Base-by-base conservation (phyloP, 164 flowering plant genomes). In the Chimonanthus praecox region DNA sequence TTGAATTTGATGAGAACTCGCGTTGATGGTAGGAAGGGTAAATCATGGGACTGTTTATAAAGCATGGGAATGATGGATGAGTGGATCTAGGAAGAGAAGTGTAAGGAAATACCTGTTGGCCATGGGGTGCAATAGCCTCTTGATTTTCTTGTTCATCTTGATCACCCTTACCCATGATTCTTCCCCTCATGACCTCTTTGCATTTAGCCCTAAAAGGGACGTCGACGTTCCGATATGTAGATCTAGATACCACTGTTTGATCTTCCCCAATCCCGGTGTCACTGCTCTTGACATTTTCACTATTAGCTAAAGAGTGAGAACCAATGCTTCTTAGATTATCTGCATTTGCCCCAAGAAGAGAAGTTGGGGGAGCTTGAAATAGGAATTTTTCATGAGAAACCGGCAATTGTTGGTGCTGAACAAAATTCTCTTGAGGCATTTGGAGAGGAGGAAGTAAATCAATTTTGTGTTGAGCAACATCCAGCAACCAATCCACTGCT, bases 401-500 rank as follows among this genome's bases (percentile, higher is more conserved):
- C 66, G 71, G 43, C 76, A 81, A 49, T 2, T 78, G 68, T 47
- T 83, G 87, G 67, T 64, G 81, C 13, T 81, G 84, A 74, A 67
- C 61, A 33, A 83, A 80, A 71, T 50, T 73, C 33, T 80, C 86
- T 4, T 82, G 83, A 20, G 82, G 87, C 44, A 87, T 79, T 68
- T 87, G 94, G 2, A 92, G 87, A 0, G 94, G 94, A 67, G 97
- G 95, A 20, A 92, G 88, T 63, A 87, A 85, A 74, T 89, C 91
- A 33, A 92, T 92, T 43, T 84, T 92, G 44, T 86, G 61, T 75
- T 89, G 88, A 18, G 94, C 89, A 13, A 83, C 92, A 51, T 86
- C 75, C 9, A 92, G 91, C 73, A 92, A 76, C 97, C 97, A 92
- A 73, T 92, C 97, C 20, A 92, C 92, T 16, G 85, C 97, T 77